phyloP scores from a whole-genome alignment of 495 filamentous ascomycete species.

The Penicillium longicatenatum region DNA sequence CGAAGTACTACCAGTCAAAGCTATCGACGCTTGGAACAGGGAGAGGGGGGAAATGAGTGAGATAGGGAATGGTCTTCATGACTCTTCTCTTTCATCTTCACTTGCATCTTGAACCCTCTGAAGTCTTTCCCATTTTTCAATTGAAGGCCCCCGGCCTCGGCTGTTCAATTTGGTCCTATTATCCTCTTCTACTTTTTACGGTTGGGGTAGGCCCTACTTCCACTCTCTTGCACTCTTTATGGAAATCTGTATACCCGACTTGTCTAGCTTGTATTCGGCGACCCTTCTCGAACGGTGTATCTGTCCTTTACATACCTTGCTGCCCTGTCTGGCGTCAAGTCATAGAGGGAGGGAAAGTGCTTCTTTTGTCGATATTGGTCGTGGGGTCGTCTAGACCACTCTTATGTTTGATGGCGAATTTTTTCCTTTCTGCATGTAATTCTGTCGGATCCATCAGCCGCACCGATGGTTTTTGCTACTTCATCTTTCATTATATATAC shows the following conservation, averaged over 20 bases:
- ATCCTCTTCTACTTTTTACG: background rate
- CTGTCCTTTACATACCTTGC: constrained; percentile 1
- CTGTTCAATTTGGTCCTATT: background rate
- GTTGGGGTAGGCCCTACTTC: background rate
- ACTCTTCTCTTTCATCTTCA: background rate
- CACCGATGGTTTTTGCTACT: background rate
- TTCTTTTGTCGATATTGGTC: background rate
- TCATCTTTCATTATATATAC: background rate
- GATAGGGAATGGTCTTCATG: background rate
- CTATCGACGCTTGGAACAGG: constrained; percentile 68
- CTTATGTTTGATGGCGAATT: background rate
- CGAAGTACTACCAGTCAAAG: constrained; percentile 49
- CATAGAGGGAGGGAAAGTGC: background rate
- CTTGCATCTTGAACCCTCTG: background rate
- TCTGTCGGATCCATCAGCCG: no score
- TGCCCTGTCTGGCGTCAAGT: background rate
- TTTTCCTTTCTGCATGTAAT: background rate
- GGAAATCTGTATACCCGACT: background rate
- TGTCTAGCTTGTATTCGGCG: background rate
- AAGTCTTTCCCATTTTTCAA: background rate
- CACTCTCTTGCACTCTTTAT: background rate
- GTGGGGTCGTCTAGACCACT: background rate
- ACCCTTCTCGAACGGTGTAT: background rate
- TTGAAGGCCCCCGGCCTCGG: background rate
- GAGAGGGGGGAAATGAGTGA: constrained; percentile 51